Evolutionary conservation across 1,284 basidiomycete genomes (phyloP), one percentile per base, ranked within the genome.

Genomic region (Vanrija sp.): DNA sequence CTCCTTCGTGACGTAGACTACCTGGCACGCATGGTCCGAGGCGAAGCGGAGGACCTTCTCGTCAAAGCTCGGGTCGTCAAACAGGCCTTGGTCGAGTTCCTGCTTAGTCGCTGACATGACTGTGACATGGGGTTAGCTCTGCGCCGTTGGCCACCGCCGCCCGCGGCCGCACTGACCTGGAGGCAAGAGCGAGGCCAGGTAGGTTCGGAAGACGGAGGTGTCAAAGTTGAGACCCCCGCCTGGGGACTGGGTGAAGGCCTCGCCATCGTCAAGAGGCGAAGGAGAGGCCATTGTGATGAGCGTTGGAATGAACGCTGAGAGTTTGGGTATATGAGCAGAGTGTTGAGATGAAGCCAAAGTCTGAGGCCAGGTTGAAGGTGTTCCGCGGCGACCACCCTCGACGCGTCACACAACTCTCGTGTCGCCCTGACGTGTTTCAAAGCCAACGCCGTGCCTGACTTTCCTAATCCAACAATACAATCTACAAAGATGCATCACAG

Each of bases 1-100:
- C 57, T 71, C 69, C 55, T 62, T 66, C 25, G 73, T 76, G 51
- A 77, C 63, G 49, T 76, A 77, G 15, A 75, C 72, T 21, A 76
- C 74, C 58, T 73, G 73, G 51, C 70, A 74, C 14, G 59, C 67
- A 5, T 65, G 55, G 51, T 77, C 75, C 7, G 63, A 59, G 10
- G 73, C 73, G 51, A 77, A 76, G 23, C 75, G 67, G 38, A 67
- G 46, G 14, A 54, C 54, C 62, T 77, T 76, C 39, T 76, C 74
- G 6, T 70, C 73, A 52, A 76, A 77, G 46, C 51, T 64, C 1
- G 71, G 65, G 52, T 76, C 75, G 40, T 61, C 59, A 48, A 75
- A 76, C 5, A 77, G 58, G 38, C 67, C 68, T 43, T 65, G 56
- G 47, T 72, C 68, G 9, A 77, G 60, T 42, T 75, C 74, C 25